phyloP scores from a whole-genome alignment of 2,329 filamentous ascomycete genomes.

The Colletotrichum gigasporum region DNA sequence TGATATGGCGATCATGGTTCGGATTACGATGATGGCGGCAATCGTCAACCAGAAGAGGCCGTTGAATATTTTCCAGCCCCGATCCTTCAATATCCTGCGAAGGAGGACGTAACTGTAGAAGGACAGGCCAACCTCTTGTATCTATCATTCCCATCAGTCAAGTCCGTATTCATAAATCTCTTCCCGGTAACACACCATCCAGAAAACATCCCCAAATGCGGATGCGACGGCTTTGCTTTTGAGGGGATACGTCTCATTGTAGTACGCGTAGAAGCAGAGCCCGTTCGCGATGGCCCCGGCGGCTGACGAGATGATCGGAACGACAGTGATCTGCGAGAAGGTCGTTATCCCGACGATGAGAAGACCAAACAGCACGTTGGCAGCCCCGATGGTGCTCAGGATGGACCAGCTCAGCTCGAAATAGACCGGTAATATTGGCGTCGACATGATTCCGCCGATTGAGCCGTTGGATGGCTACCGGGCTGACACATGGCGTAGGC shows the following conservation, averaged over 20 bases:
- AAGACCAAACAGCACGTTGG: slow-evolving; percentile 49
- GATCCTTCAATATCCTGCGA: slow-evolving; percentile 57
- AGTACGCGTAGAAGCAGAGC: slow-evolving; percentile 53
- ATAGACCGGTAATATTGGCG: slow-evolving; percentile 38
- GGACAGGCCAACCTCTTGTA: slow-evolving; percentile 55
- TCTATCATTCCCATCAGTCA: slow-evolving; percentile 34
- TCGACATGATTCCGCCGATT: slow-evolving; percentile 5
- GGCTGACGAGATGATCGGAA: slow-evolving; percentile 50
- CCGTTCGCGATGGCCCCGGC: slow-evolving; percentile 53
- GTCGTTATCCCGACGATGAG: slow-evolving; percentile 50
- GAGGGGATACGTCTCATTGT: slow-evolving; percentile 37
- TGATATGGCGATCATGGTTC: slow-evolving; percentile 48
- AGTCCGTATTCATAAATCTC: not conserved
- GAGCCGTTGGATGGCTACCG: not conserved
- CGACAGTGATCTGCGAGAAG: slow-evolving; percentile 47
- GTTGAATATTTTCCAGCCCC: slow-evolving; percentile 54
- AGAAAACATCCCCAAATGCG: slow-evolving; percentile 49
- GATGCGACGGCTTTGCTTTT: slow-evolving; percentile 45
- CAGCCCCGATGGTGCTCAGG: slow-evolving; percentile 53
- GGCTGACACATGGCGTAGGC: not conserved
- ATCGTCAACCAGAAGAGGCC: slow-evolving; percentile 67
- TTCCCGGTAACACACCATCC: slow-evolving; percentile 45
- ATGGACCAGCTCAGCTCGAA: slow-evolving; percentile 56
- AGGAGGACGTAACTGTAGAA: slow-evolving; percentile 64
- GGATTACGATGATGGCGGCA: slow-evolving; percentile 58